Base-by-base conservation (phyloP, 805 yeast species). In the Metschnikowia lochheadii region DNA sequence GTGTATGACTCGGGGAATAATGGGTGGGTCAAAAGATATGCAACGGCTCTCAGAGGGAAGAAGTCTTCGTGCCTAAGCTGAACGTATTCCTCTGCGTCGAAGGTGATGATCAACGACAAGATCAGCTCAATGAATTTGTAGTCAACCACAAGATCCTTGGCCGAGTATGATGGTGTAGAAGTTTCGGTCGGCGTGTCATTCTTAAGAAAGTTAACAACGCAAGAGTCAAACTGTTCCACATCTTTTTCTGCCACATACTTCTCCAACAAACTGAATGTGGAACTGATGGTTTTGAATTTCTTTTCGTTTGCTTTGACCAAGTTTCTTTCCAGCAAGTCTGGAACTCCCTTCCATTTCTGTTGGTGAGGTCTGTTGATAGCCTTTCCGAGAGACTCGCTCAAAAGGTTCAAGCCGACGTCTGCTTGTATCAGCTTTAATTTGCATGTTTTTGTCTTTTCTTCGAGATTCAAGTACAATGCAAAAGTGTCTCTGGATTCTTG, bases 11-110 rank as follows among this genome's bases (percentile, higher is more conserved):
- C 66, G 8, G 97, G 97, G 67, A 85, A 90, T 17, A 89, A 69
- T 15, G 97, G 97, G 69, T 92, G 96, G 2, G 96, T 87, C 54
- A 92, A 73, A 33, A 91, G 73, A 62, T 88, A 91, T 1, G 85
- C 79, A 44, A 89, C 66, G 2, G 89, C 74, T 44, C 68, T 68
- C 59, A 84, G 83, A 46, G 94, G 81, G 34, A 78, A 58, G 50
- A 76, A 73, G 15, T 59, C 63, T 13, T 59, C 61, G 42, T 60
- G 51, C 8, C 52, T 48, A 51, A 62, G 55, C 53, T 53, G 46
- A n/a, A 77, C 62, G 53, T 57, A 56, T 11, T 50, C 44, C 8
- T 51, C 49, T 2, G 57, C 55, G 11, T 60, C 56, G 29, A 56
- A 20, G 5, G 54, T 29, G 43, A 84, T 69, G 6, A 78, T 74